Percentiles rank a stretch among this genome's conserved stretches.
Conservation (phyloP, 192 early-diverging fungal species). For the Umbelopsis vinacea region DNA sequence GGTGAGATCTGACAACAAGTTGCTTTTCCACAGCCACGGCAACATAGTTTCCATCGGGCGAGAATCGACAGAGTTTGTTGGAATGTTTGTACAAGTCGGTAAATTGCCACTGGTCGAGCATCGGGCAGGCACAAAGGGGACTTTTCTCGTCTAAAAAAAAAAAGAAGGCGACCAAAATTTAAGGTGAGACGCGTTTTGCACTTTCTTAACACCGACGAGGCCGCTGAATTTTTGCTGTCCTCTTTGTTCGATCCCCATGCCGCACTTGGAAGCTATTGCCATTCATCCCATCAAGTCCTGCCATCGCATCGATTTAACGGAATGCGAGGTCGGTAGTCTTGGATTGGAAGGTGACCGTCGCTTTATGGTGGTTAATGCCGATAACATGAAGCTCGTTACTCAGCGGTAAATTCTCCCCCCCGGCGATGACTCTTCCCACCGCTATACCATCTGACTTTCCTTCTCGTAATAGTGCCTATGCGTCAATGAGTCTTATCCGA, state of each 20-base stretch:
- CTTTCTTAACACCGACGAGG: not conserved
- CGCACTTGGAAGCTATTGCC: slow-evolving; percentile 35
- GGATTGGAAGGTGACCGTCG: slow-evolving; percentile 46
- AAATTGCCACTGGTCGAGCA: not conserved
- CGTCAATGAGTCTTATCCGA: slow-evolving; percentile 29
- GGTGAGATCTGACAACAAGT: slow-evolving; percentile 69
- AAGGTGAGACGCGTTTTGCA: too few species aligned
- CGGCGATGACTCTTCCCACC: not conserved
- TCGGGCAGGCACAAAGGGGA: not conserved
- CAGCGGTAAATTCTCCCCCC: slow-evolving; percentile 39
- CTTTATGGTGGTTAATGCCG: slow-evolving; percentile 47
- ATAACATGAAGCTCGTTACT: slow-evolving; percentile 36
- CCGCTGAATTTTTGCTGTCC: not conserved
- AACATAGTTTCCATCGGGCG: slow-evolving; percentile 65
- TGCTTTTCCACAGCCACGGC: slow-evolving; percentile 70
- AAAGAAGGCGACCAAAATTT: not conserved
- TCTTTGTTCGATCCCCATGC: not conserved
- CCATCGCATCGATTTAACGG: slow-evolving; percentile 44
- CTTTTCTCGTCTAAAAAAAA: too few species aligned
- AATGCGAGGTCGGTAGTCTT: slow-evolving; percentile 26
- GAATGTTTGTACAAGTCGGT: slow-evolving; percentile 62
- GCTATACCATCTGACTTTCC: not conserved
- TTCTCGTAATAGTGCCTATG: slow-evolving; percentile 23
- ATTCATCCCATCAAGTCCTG: slow-evolving; percentile 67
- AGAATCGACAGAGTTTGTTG: slow-evolving; percentile 57